A percentile compares a stretch with the other conserved stretches of the same genome.
Conservation (phyloP, 2,329 filamentous ascomycete species). For the Aspergillus sp. region DNA sequence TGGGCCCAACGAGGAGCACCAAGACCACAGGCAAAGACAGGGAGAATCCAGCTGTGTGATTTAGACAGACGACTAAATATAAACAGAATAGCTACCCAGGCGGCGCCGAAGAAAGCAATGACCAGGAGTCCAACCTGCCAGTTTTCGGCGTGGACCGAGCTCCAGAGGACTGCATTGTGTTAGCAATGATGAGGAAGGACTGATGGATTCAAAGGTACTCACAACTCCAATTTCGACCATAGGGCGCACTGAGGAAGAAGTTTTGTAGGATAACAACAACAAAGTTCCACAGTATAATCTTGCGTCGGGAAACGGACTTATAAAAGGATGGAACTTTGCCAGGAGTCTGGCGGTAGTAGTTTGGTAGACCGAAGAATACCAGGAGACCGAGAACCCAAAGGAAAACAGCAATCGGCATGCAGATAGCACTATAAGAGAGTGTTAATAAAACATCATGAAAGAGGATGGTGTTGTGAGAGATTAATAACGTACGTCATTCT, state of each 20-base stretch:
- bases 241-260: slow-evolving; percentile 65
- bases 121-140: slow-evolving; percentile 59
- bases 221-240: slow-evolving; percentile 67
- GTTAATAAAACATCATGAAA: slow-evolving; percentile 17
- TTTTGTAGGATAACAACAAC: slow-evolving; percentile 64
- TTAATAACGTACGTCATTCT: slow-evolving; percentile 40
- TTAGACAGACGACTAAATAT: slow-evolving; percentile 58
- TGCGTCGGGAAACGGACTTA: slow-evolving; percentile 59
- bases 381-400: slow-evolving; percentile 58
- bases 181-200: background rate
- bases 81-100: slow-evolving; percentile 52
- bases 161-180: slow-evolving; percentile 52
- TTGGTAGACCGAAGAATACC: slow-evolving; percentile 62
- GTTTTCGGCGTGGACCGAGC: slow-evolving; percentile 53
- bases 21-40: slow-evolving; percentile 66
- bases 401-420: slow-evolving; percentile 57
- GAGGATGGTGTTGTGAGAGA: background rate
- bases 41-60: slow-evolving; percentile 65
- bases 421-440: slow-evolving; percentile 46
- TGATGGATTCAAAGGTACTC: slow-evolving; percentile 13
- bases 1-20: slow-evolving; percentile 66
- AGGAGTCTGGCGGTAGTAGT: slow-evolving; percentile 65
- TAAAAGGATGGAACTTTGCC: slow-evolving; percentile 67
- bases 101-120: slow-evolving; percentile 49
- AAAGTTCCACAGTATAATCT: slow-evolving; percentile 68